These are phyloP conservation scores for Paraconiothyrium brasiliense DNA, from an alignment of 2,329 filamentous ascomycete genomes.

Conservation along the genomic window DNA sequence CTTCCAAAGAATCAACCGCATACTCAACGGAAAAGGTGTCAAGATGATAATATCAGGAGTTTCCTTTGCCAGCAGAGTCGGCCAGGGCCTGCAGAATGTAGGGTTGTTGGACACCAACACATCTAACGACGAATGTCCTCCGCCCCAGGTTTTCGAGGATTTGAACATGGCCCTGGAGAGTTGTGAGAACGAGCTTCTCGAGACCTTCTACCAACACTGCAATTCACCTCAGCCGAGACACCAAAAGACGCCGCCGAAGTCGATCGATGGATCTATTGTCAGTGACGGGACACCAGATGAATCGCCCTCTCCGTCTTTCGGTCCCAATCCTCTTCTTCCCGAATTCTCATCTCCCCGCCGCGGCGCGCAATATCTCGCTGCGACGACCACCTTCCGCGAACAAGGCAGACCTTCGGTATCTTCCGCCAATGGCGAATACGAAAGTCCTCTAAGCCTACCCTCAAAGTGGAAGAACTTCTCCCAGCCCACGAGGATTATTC, in stretches of 20 bases:
- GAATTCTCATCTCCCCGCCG: slow-evolving; percentile 80
- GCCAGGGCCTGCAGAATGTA: slow-evolving; percentile 81
- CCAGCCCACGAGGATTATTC: slow-evolving; percentile 87
- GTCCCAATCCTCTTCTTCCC: slow-evolving; percentile 57
- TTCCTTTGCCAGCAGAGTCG: slow-evolving; percentile 77
- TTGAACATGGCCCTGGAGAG: slow-evolving; percentile 93
- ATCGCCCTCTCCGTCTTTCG: slow-evolving; percentile 36
- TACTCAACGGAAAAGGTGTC: slow-evolving; percentile 80
- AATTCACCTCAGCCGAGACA: slow-evolving; percentile 53
- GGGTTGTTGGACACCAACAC: slow-evolving; percentile 79
- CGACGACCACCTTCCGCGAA: slow-evolving; percentile 76
- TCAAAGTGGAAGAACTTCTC: slow-evolving; percentile 85
- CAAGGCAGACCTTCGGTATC: slow-evolving; percentile 55
- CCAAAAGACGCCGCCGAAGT: slow-evolving; percentile 47
- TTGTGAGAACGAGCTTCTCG: slow-evolving; percentile 92
- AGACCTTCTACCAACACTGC: slow-evolving; percentile 63
- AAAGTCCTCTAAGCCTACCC: slow-evolving; percentile 22
- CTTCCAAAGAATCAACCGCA: slow-evolving; percentile 89
- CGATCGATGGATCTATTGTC: slow-evolving; percentile 31
- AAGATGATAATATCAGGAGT: slow-evolving; percentile 85
- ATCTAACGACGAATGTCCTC: slow-evolving; percentile 65
- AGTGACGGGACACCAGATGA: slow-evolving; percentile 29
- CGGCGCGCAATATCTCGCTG: slow-evolving; percentile 79
- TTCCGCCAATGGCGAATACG: slow-evolving; percentile 24
- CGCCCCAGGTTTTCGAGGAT: slow-evolving; percentile 77